These are phyloP conservation scores for Trebouxia gelatinosa DNA, from an alignment of 163 green algal species.

Conservation along the genomic window DNA sequence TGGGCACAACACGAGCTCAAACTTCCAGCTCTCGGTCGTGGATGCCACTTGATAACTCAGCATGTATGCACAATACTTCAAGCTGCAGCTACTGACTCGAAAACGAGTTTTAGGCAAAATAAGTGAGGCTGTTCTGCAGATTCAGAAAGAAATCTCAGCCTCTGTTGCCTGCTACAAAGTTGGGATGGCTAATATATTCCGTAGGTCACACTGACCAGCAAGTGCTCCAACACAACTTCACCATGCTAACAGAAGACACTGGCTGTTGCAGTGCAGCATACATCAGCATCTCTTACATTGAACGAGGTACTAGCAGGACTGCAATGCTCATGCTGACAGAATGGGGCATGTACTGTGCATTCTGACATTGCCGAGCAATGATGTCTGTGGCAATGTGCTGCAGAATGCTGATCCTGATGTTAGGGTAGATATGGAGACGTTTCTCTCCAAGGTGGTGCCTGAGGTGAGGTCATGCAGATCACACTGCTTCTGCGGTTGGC, in stretches of 20 bases:
- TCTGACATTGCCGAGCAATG: constrained; percentile 14
- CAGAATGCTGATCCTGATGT: constrained; percentile 72
- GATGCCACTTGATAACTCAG: constrained; percentile 62
- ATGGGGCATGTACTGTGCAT: too few relatives aligned
- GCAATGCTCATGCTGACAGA: too few relatives aligned
- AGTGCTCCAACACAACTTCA: not conserved
- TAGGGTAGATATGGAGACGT: constrained; percentile 69
- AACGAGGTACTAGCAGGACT: constrained; percentile 49
- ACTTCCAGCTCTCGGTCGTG: constrained; percentile 43
- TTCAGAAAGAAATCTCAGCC: constrained; percentile 42
- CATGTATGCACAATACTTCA: constrained; percentile 18
- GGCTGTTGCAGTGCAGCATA: constrained; percentile 61
- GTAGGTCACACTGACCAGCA: constrained; percentile 29
- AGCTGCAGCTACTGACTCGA: not conserved
- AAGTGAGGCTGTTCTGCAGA: constrained; percentile 35
- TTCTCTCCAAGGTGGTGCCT: constrained; percentile 59
- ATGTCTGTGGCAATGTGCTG: constrained; percentile 3
- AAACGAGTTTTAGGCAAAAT: not conserved
- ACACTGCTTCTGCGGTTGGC: too few relatives aligned
- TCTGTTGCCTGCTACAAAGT: constrained; percentile 45
- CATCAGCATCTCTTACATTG: constrained; percentile 64
- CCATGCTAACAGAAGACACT: not conserved
- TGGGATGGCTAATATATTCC: constrained; percentile 65
- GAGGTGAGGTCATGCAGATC: too few relatives aligned
- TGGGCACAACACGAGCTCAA: constrained; percentile 37